Base-by-base conservation (phyloP, 306 rosid genomes). In the Arachis hypogaea region DNA sequence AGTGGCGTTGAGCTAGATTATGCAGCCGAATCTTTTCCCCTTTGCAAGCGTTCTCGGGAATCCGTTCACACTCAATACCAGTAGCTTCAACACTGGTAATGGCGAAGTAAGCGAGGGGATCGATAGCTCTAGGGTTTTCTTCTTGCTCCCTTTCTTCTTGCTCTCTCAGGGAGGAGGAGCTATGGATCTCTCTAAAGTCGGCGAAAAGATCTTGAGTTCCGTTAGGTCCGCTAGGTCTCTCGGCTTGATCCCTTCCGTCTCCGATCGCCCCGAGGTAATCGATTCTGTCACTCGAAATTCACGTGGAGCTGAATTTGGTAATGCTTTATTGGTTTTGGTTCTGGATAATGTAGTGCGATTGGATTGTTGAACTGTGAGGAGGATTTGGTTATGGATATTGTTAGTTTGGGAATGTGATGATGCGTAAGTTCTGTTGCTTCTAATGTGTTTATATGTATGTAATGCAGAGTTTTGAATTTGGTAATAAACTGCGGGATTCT, bases 141-240 rank as follows among this genome's bases (percentile, higher is more conserved):
- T 92, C 76, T 80, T 95, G 77, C 81, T 90, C 63, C 97, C 99
- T 3, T 88, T 95, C 86, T 78, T 95, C 82, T 81, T 95, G 76
- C 77, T 95, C 79, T 83, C 88, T 40, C 99, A 92, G 76, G 96
- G 99, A 77, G 96, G 99, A 77, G 91, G 90, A 71, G 97, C 86
- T 47, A 95, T 95, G 99, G 99, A 95, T 90, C 87, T 95, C 71
- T 92, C 97, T 38, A 95, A 86, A 82, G 96, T 95, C 11, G 98
- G 97, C 10, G 99, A 92, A 81, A 95, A 92, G 86, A 80, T 95
- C 83, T 79, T 95, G 82, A 92, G 99, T 85, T 95, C 99, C 45
- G 99, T 95, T 51, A 88, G 91, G 92, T 92, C 99, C 33, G 99
- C 98, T 5, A 95, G 93, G 81, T 92, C 99, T 67, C 85, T 95